These are phyloP conservation scores for Forsythia suspensa DNA, from an alignment of 257 asterid species.

Conservation along the genomic window DNA sequence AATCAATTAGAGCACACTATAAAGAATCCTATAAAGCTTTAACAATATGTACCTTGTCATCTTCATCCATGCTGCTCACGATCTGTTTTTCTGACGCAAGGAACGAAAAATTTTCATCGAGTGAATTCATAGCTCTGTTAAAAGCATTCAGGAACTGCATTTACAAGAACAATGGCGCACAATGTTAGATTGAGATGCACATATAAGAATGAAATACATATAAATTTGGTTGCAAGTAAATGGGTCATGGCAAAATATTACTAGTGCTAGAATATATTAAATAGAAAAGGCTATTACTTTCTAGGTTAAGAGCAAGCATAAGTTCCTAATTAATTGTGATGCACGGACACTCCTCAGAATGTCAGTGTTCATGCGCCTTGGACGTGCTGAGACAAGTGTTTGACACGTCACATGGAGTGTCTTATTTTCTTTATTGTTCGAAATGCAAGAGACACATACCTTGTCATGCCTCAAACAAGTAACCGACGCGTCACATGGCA, in stretches of 20 bases:
- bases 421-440: background rate
- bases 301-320: background rate
- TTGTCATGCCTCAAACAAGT: background rate
- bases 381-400: background rate
- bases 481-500: background rate
- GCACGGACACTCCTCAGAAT: background rate
- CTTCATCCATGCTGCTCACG: slow-evolving; percentile 74
- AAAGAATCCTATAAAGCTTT: slow-evolving; percentile 20
- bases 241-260: background rate
- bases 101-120: slow-evolving; percentile 74
- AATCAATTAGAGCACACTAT: background rate
- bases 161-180: slow-evolving; percentile 26
- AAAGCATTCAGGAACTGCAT: slow-evolving; percentile 96
- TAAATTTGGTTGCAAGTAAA: slow-evolving; percentile 2
- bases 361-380: background rate
- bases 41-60: slow-evolving; percentile 60
- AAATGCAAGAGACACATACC: background rate
- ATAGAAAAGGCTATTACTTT: background rate
- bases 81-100: slow-evolving; percentile 78
- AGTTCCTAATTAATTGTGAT: background rate
- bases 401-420: background rate
- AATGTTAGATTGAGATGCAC: slow-evolving; percentile 19
- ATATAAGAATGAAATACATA: slow-evolving; percentile 4
- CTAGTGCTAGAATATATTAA: background rate
- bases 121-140: slow-evolving; percentile 85